Evolutionary conservation across 2,329 filamentous ascomycete genomes (phyloP), one percentile per base, ranked within the genome.

Genomic region (Ophidiomyces ophidiicola): DNA sequence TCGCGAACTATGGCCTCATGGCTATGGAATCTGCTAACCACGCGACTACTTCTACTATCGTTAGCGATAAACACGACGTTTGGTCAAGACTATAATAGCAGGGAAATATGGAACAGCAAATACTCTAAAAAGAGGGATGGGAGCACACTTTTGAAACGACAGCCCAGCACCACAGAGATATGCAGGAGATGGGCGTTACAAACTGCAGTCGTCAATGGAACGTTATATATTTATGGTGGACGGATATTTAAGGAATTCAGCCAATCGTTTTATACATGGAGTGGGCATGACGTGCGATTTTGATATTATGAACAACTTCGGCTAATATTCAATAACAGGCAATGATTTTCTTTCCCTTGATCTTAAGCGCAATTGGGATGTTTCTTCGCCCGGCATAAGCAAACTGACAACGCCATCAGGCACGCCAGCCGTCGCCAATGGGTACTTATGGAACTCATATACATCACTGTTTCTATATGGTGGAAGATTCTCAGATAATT

Each of bases 391-490:
- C 6, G 63, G 72, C 1, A 51, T 85, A 10, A 72, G 63, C 1
- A 78, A 76, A 2, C 66, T 83, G 7, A 63, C 76, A 14, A 68
- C 70, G 45, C 79, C 80, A 1, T 74, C 71, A 6, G 82, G 80
- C 0, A 80, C 80, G 1, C 82, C 82, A 1, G 69, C 76, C 3
- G 72, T 87, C 8, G 72, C 80, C 0, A 71, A 81, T 31, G 82
- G 81, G n/a, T 80, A 78, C 47, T 67, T 87, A 1, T 87, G 82
- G 81, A 74, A 78, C 51, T 80, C 81, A 32, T 75, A 76, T 51
- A 67, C 76, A 39, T 75, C 74, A 8, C 63, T 87, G 0, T 86
- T 71, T 52, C 68, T 86, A 3, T 87, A 86, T 48, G 82, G 82
- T 12, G 82, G 82, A 12, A 68, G 83, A 48, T 84, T 79, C 50